Conservation (phyloP, 441 rosid species). For the Raphanus hybrid region DNA sequence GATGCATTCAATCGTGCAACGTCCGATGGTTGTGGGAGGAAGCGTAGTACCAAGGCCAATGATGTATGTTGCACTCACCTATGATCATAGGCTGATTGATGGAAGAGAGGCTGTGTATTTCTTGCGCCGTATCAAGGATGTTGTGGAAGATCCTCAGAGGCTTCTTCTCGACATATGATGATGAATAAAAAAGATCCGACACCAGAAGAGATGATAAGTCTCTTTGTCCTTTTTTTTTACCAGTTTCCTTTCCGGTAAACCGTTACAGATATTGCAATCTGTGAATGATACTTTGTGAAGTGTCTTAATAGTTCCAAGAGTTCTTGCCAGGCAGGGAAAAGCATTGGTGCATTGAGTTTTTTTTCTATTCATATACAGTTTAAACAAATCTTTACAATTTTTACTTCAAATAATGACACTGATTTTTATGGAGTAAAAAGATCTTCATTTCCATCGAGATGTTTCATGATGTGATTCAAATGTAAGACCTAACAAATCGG, state of each 20-base stretch:
- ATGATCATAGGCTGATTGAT: slow-evolving; percentile 95
- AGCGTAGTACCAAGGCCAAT: slow-evolving; percentile 83
- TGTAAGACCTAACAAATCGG: neutral
- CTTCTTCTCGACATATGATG: slow-evolving; percentile 85
- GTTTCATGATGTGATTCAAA: neutral
- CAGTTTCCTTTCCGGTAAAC: slow-evolving; percentile 37
- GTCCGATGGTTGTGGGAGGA: slow-evolving; percentile 95
- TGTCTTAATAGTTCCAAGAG: slow-evolving; percentile 30
- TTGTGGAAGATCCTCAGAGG: slow-evolving; percentile 94
- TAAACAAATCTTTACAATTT: slow-evolving; percentile 28
- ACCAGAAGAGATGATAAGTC: slow-evolving; percentile 13
- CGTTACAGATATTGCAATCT: slow-evolving; percentile 22
- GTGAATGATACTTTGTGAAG: slow-evolving; percentile 27
- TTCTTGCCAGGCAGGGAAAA: slow-evolving; percentile 37
- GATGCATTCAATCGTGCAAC: slow-evolving; percentile 93
- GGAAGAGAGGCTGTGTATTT: slow-evolving; percentile 99
- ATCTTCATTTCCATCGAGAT: neutral
- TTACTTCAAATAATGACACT: slow-evolving; percentile 40
- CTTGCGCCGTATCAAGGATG: slow-evolving; percentile 95
- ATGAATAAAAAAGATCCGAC: slow-evolving; percentile 43
- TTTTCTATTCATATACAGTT: slow-evolving; percentile 23
- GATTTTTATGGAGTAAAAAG: slow-evolving; percentile 5
- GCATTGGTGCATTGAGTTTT: slow-evolving; percentile 37
- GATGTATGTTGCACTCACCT: slow-evolving; percentile 97
- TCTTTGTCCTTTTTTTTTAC: slow-evolving; percentile 18